Percentiles rank a stretch among this genome's conserved stretches.
These are phyloP conservation scores for Boechera divaricarpa DNA, from an alignment of 345 rosid genomes.

Conservation along the genomic window DNA sequence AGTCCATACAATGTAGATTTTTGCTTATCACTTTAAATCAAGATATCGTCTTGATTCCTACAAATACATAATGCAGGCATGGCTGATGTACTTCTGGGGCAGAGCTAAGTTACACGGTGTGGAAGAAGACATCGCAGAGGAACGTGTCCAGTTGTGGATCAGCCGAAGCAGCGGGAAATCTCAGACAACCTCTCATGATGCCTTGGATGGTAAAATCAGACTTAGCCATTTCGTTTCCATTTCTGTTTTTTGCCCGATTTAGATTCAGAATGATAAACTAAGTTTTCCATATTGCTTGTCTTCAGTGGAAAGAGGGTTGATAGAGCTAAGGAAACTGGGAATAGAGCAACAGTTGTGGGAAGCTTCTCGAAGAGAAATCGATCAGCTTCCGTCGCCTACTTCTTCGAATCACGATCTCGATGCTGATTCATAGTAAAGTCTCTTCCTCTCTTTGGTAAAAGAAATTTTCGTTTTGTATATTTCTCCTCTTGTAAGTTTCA, in stretches of 20 bases:
- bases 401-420: conserved; percentile 43
- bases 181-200: conserved; percentile 72
- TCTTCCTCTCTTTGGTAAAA: conserved; percentile 6
- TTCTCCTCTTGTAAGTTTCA: conserved; percentile 27
- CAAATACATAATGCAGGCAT: conserved; percentile 57
- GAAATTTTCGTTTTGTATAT: conserved; percentile 40
- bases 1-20: background rate
- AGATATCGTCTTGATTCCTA: background rate
- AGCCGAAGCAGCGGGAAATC: conserved; percentile 58
- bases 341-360: conserved; percentile 94
- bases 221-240: conserved; percentile 4
- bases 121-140: conserved; percentile 87
- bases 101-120: conserved; percentile 74
- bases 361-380: conserved; percentile 81
- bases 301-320: conserved; percentile 79
- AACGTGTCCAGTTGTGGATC: conserved; percentile 77
- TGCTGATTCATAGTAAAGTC: conserved; percentile 41
- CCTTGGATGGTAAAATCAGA: conserved; percentile 68
- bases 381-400: conserved; percentile 46
- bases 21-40: background rate
- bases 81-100: conserved; percentile 90
- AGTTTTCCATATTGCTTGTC: background rate
- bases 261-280: background rate
- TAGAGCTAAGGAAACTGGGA: conserved; percentile 82
- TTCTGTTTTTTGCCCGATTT: background rate